These are phyloP conservation scores for Musa acuminata DNA, from an alignment of 176 grass and related monocot species.

Conservation along the genomic window DNA sequence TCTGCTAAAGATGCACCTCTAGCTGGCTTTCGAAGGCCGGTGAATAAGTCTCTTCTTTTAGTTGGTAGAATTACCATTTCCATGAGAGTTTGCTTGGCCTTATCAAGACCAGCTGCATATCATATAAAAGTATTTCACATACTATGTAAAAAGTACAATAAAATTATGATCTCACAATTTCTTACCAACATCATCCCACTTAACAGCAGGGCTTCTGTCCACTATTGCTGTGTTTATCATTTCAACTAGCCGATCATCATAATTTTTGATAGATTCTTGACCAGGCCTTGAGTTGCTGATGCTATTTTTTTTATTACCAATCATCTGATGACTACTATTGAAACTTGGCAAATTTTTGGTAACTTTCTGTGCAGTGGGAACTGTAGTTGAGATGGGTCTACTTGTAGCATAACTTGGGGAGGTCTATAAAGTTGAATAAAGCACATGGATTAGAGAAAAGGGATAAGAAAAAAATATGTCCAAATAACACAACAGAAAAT, in stretches of 20 bases:
- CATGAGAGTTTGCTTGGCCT: slow-evolving; percentile 95
- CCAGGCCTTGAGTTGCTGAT: slow-evolving; percentile 28
- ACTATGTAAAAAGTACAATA: background rate
- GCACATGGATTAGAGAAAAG: background rate
- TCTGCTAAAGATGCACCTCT: slow-evolving; percentile 19
- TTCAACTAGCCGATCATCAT: slow-evolving; percentile 63
- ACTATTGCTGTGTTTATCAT: slow-evolving; percentile 93
- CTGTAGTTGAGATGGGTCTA: slow-evolving; percentile 21
- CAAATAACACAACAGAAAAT: background rate
- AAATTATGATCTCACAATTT: slow-evolving; percentile 5
- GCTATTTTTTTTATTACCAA: slow-evolving; percentile 24
- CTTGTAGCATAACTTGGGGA: slow-evolving; percentile 23
- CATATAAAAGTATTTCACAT: slow-evolving; percentile 13
- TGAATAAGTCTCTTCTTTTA: slow-evolving; percentile 88
- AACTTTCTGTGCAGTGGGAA: slow-evolving; percentile 21
- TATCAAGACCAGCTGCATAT: slow-evolving; percentile 82
- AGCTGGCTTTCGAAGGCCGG: slow-evolving; percentile 82
- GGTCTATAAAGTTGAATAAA: slow-evolving; percentile 19
- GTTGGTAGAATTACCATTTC: slow-evolving; percentile 99
- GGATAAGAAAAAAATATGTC: background rate
- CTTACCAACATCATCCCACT: slow-evolving; percentile 96
- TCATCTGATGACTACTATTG: slow-evolving; percentile 38
- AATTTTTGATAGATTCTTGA: slow-evolving; percentile 34
- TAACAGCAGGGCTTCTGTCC: slow-evolving; percentile 83
- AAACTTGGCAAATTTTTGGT: slow-evolving; percentile 28